Percentiles rank a stretch among this genome's conserved stretches.
Evolutionary conservation across 148 eudicot genomes (phyloP).

Genomic region (Vaccinium darrowii): DNA sequence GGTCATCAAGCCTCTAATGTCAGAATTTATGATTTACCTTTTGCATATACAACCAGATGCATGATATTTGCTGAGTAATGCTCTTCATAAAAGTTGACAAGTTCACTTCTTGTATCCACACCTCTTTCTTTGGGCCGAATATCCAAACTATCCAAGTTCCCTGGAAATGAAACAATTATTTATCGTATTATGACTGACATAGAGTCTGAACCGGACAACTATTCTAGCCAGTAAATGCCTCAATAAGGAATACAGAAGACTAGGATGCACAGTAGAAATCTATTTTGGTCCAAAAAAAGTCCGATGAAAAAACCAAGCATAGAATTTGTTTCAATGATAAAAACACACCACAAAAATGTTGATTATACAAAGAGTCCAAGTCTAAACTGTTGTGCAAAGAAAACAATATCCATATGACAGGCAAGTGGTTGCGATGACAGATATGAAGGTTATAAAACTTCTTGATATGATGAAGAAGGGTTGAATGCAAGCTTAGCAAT

Average conservation of each 20-base stretch:
- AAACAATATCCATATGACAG: neutral
- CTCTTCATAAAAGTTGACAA: neutral
- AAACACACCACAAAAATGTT: neutral
- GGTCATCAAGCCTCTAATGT: neutral
- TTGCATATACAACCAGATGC: conserved; percentile 2
- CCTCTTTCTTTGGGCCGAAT: neutral
- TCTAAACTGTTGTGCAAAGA: neutral
- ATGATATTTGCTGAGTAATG: neutral
- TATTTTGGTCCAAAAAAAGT: neutral
- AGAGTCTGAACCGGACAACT: neutral
- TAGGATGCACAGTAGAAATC: neutral
- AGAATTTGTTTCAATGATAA: neutral
- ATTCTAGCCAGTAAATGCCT: too few species aligned
- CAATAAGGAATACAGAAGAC: too few species aligned
- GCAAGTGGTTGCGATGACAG: neutral
- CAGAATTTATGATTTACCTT: neutral
- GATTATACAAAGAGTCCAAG: neutral
- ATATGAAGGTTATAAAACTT: neutral
- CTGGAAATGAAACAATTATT: neutral
- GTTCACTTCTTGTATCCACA: neutral
- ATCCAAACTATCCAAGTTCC: conserved; percentile 4
- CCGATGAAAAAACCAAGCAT: neutral
- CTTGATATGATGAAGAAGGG: neutral
- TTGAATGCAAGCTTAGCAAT: neutral
- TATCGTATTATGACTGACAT: neutral